Base-by-base conservation (phyloP, 129 eudicot species). In the Centella asiatica region DNA sequence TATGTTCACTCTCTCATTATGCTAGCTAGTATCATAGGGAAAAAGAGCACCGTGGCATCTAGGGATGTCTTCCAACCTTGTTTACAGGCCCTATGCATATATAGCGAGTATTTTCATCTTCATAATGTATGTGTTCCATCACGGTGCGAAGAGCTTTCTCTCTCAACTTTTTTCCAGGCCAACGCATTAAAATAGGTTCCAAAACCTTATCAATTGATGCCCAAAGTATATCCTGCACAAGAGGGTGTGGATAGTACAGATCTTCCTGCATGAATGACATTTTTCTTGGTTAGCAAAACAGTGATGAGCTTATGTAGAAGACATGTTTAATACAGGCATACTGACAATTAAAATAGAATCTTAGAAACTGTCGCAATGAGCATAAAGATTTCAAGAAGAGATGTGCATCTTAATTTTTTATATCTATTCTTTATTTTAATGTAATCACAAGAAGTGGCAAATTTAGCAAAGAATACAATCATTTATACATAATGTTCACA, bases 81-180 rank as follows among this genome's bases (percentile, higher is more conserved):
- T 87, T 87, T 32, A 92, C 95, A 57, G 95, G 94, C 7, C 98
- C 98, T 50, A 92, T 77, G 78, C 98, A 92, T 34, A 92, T 53
- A 65, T 92, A 92, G 23, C 90, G 85, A 66, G 95, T 92, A 69
- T 92, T 92, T 24, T 84, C 95, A 80, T 92, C 96, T 66, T 92
- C 98, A 59, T 92, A 92, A 69, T 92, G 95, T 69, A 92, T 84
- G 70, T 87, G 98, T 56, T 84, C 84, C 84, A 92, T 92, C 25
- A 74, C 88, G 19, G 80, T 77, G 22, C 71, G 58, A 62, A 92
- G 82, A 50, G 96, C 87, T 69, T 76, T 92, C 25, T 84, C 94
- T 76, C 98, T 92, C 71, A 92, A 66, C 80, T 80, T 84, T 54
- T 81, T 84, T 40, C 80, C 89, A 34, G 96, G 98, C 98, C 98